Evolutionary conservation across 2,329 filamentous ascomycete species (phyloP).

Genomic region (Trichocomaceae sp.): DNA sequence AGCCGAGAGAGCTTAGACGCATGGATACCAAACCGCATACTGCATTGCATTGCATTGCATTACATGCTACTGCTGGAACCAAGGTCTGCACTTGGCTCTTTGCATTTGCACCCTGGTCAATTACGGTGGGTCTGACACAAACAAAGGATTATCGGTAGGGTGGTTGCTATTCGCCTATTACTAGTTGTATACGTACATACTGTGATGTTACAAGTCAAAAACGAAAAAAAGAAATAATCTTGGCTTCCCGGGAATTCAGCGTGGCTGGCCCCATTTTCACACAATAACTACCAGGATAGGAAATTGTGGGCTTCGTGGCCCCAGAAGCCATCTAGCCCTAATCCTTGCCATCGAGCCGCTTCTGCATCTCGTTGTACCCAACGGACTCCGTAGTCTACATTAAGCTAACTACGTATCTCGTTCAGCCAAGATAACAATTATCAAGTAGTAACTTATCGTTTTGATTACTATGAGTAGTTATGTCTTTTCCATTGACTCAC

Average conservation of each 20-base stretch:
- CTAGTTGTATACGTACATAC: no score
- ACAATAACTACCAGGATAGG: background rate
- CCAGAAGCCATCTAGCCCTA: constrained; percentile 4
- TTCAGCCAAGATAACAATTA: constrained; percentile 2
- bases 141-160: background rate
- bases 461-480: no score
- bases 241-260: background rate
- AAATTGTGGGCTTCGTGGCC: background rate
- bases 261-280: background rate
- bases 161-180: no score
- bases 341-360: background rate
- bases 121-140: background rate
- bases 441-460: background rate
- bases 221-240: background rate
- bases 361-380: background rate
- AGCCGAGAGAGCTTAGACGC: background rate
- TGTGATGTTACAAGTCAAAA: background rate
- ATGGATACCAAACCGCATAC: background rate
- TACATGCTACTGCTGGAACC: background rate
- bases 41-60: constrained; percentile 3
- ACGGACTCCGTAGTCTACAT: background rate
- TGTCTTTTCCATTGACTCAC: background rate
- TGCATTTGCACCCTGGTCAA: background rate
- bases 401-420: background rate
- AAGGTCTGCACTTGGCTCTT: background rate